Evolutionary conservation across 192 early-diverging fungal species (phyloP).

Genomic region (Chytriomyces sp.): DNA sequence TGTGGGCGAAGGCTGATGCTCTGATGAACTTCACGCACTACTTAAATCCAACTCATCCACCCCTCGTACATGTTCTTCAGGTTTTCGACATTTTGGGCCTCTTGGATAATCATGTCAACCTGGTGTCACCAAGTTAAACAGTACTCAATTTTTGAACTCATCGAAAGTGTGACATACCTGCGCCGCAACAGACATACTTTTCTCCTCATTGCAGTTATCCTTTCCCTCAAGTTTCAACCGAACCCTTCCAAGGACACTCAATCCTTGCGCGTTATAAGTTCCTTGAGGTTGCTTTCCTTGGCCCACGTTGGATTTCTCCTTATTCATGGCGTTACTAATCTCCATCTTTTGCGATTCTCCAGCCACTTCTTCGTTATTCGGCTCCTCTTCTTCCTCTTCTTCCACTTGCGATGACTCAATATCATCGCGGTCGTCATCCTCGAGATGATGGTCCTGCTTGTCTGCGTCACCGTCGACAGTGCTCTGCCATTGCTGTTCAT

Average conservation of each 20-base stretch:
- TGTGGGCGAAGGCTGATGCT: no score
- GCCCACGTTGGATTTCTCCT: background rate
- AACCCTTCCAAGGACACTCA: slow-evolving; percentile 65
- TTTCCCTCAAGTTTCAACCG: slow-evolving; percentile 70
- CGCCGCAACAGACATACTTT: slow-evolving; percentile 21
- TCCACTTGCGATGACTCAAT: no score
- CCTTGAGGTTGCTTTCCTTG: background rate
- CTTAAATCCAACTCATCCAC: slow-evolving; percentile 86
- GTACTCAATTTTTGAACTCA: background rate
- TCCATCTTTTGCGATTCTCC: slow-evolving; percentile 24
- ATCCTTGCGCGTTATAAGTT: slow-evolving; percentile 63
- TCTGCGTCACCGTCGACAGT: background rate
- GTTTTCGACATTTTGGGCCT: slow-evolving; percentile 71
- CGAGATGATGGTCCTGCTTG: background rate
- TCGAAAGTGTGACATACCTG: background rate
- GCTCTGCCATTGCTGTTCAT: background rate
- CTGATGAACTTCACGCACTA: background rate
- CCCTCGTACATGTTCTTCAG: slow-evolving; percentile 86
- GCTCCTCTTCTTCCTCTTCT: background rate
- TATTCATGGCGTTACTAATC: slow-evolving; percentile 16
- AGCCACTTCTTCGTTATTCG: slow-evolving; percentile 6
- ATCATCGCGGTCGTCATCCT: slow-evolving; percentile 13
- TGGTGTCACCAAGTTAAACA: slow-evolving; percentile 27
- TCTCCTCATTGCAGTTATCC: slow-evolving; percentile 48
- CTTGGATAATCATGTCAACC: slow-evolving; percentile 66